Conservation (phyloP, 305 asterid species). For the Euphrasia arctica region DNA sequence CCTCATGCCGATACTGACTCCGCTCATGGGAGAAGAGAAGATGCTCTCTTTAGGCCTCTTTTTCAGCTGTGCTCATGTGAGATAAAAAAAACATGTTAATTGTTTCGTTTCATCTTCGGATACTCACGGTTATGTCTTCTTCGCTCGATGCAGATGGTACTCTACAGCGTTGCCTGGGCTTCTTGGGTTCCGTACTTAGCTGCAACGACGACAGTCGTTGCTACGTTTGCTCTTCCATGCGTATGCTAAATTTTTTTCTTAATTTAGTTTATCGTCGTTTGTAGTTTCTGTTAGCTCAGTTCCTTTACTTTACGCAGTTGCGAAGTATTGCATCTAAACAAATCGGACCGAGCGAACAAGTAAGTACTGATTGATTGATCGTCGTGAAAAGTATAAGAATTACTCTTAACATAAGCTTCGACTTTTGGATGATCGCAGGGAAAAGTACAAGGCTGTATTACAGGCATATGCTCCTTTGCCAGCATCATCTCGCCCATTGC, state of each 20-base stretch:
- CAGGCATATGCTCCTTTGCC: constrained; percentile 80
- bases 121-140: not conserved
- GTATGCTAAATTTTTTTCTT: constrained; percentile 36
- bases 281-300: not conserved
- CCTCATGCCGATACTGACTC: constrained; percentile 72
- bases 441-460: constrained; percentile 85
- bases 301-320: constrained; percentile 42
- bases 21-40: constrained; percentile 66
- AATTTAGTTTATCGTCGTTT: not conserved
- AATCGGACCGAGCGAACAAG: constrained; percentile 84
- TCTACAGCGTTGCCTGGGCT: constrained; percentile 85
- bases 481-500: constrained; percentile 69
- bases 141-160: constrained; percentile 54
- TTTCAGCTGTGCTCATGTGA: constrained; percentile 57
- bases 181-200: constrained; percentile 93
- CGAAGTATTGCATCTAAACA: constrained; percentile 92
- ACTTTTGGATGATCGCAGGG: constrained; percentile 43
- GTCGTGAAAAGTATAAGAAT: not conserved
- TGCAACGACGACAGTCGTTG: constrained; percentile 47
- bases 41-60: constrained; percentile 68
- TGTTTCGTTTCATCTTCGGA: not conserved
- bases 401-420: not conserved
- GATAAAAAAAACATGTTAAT: constrained; percentile 15
- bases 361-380: constrained; percentile 12
- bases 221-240: constrained; percentile 76